Base-by-base conservation (phyloP, 108 stramenopile genomes). In the Skeletonema tropicum region DNA sequence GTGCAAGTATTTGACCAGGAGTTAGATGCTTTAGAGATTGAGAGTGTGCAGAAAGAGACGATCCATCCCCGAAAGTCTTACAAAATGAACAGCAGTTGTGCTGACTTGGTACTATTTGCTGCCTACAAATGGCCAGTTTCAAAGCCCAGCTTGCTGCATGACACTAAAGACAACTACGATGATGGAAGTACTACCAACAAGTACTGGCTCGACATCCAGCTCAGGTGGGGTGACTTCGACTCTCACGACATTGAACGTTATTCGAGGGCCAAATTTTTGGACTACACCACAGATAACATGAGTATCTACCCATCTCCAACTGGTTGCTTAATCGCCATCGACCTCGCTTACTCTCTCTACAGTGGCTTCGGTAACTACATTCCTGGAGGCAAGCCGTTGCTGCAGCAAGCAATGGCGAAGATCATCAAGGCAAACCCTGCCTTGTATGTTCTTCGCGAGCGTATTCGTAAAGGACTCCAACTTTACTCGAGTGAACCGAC, bases 221-320 rank as follows among this genome's bases (percentile, higher is more conserved):
- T 99, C 8, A 87, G 99, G 17, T 99, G 99, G 99, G 99, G 99
- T 63, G 99, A 99, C 83, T 99, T 97, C 69, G 99, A 99, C 87
- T 96, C 94, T 38, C 98, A 99, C 85, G 99, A 98, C 69, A 96
- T 99, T 60, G 99, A 99, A 86, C 92, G 99, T 15, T 98, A 98
- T 75, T 83, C 91, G 8, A 86, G 98, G 26, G 98, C 98, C 63
- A 99, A 99, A 86, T 99, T 97, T 83, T 87, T 99, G 32, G 99
- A 99, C 80, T 99, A 99, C 84, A 98, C 99, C 6, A 97, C 97
- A n/a, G 99, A 99, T 85, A 98, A 97, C 90, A 99, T 98, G 98
- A 94, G 94, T 75, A 94, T 98, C 58, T 99, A 99, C 77, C 99
- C 99, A 31, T 98, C 97, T 46, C 99, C 99, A 13, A 98, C 97